Evolutionary conservation across 2,329 filamentous ascomycete species (phyloP).

Genomic region (Fusarium sp.): DNA sequence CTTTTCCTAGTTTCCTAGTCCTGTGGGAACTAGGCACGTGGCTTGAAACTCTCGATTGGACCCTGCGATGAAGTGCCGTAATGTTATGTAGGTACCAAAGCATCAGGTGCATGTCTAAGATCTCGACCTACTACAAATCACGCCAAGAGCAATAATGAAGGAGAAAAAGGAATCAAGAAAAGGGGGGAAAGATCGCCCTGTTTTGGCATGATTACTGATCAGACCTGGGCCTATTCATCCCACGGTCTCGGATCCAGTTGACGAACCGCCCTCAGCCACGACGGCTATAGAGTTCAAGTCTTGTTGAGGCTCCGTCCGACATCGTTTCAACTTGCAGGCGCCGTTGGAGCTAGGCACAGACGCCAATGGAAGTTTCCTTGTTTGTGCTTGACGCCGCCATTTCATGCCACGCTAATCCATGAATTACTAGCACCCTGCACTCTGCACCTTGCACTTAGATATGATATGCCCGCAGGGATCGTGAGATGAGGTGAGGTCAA

Average conservation of each 20-base stretch:
- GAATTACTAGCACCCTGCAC: not conserved
- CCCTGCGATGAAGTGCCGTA: not conserved
- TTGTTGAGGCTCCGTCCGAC: not conserved
- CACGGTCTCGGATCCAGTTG: not conserved
- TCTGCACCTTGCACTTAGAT: not conserved
- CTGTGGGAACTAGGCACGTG: slow-evolving; percentile 2
- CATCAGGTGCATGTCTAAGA: not conserved
- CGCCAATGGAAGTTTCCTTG: not conserved
- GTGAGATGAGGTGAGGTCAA: not conserved
- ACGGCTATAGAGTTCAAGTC: not conserved
- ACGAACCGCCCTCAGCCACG: not conserved
- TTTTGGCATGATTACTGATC: slow-evolving; percentile 12
- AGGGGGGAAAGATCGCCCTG: not conserved
- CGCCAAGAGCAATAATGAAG: not conserved
- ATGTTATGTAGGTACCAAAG: not conserved
- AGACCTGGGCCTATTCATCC: not conserved
- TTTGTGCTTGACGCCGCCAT: not conserved
- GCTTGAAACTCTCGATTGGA: not conserved
- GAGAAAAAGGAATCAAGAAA: not conserved
- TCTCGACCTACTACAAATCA: not conserved
- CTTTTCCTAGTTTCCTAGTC: not conserved
- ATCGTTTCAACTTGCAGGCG: not conserved
- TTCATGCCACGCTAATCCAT: not conserved
- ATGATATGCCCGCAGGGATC: not conserved
- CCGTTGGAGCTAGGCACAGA: not conserved